Percentiles rank a stretch among this genome's conserved stretches.
These are phyloP conservation scores for Ophiocordyceps robertsii DNA, from an alignment of 2,329 filamentous ascomycete genomes.

Conservation along the genomic window DNA sequence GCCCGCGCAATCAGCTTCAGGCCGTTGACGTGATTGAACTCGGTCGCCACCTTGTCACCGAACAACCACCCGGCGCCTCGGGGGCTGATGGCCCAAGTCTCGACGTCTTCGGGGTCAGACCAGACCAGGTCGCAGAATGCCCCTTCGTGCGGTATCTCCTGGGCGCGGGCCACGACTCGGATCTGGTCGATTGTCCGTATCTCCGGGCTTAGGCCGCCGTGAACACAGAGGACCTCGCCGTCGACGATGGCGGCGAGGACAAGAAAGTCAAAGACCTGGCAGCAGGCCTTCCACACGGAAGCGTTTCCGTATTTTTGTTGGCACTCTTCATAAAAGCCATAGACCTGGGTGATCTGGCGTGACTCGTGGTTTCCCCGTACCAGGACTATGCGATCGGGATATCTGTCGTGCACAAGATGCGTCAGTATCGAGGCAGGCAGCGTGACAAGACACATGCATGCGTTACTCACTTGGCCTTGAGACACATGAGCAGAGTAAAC, in stretches of 20 bases:
- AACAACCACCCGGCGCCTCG: conserved; percentile 97
- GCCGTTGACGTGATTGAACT: conserved; percentile 94
- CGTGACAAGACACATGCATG: not conserved
- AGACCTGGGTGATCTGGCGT: conserved; percentile 93
- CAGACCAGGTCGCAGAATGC: conserved; percentile 97
- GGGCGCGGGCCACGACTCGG: conserved; percentile 92
- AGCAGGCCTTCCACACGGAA: conserved; percentile 99
- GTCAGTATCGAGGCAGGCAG: conserved; percentile 7
- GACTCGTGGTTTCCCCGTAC: conserved; percentile 98
- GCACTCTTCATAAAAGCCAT: conserved; percentile 98
- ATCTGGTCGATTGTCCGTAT: conserved; percentile 99
- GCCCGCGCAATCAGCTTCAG: conserved; percentile 92
- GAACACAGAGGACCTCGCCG: conserved; percentile 95
- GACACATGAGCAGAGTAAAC: conserved; percentile 89
- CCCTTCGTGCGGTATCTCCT: conserved; percentile 96
- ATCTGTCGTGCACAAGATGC: conserved; percentile 36
- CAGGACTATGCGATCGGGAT: conserved; percentile 86
- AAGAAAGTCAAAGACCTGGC: conserved; percentile 97
- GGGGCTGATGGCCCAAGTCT: conserved; percentile 91
- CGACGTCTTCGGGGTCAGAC: conserved; percentile 94
- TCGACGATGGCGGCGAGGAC: conserved; percentile 96
- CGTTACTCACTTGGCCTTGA: conserved; percentile 56
- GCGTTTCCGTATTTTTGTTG: conserved; percentile 97
- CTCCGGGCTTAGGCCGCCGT: conserved; percentile 77
- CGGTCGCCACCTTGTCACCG: conserved; percentile 91